Percentiles rank a stretch among this genome's conserved stretches.
These are phyloP conservation scores for Kwoniella botswanensis DNA, from an alignment of 768 basidiomycete genomes.

Conservation along the genomic window DNA sequence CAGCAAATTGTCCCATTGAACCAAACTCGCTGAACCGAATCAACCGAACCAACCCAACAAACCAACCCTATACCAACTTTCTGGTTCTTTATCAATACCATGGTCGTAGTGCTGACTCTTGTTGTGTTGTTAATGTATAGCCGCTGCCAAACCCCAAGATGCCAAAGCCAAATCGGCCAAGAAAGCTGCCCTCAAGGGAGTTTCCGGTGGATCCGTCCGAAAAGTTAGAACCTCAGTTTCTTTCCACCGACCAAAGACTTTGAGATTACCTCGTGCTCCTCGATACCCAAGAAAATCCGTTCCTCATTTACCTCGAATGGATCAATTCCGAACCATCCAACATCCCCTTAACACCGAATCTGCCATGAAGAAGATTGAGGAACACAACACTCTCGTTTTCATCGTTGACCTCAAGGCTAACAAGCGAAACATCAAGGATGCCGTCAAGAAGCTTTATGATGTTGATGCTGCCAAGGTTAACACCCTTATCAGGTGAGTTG, in stretches of 20 bases:
- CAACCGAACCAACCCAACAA: background rate
- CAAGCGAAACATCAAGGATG: conserved; percentile 99
- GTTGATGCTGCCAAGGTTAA: conserved; percentile 95
- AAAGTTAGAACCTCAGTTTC: conserved; percentile 84
- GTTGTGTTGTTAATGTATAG: conserved; percentile 21
- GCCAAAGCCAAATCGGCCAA: conserved; percentile 91
- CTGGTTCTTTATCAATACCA: background rate
- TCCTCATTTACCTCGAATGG: conserved; percentile 90
- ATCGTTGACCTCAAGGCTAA: conserved; percentile 92
- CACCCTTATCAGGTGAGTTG: conserved; percentile 88
- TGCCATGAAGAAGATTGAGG: conserved; percentile 99
- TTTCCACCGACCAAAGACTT: conserved; percentile 96
- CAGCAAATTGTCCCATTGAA: background rate
- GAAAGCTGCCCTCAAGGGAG: conserved; percentile 93
- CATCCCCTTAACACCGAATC: conserved; percentile 81
- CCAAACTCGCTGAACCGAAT: background rate
- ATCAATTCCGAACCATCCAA: conserved; percentile 92
- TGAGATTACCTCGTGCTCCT: conserved; percentile 78
- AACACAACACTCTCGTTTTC: conserved; percentile 99
- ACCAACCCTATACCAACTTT: no score
- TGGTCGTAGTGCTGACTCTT: background rate
- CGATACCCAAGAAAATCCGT: conserved; percentile 96
- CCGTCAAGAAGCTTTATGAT: conserved; percentile 98
- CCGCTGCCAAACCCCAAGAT: conserved; percentile 58
- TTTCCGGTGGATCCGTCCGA: conserved; percentile 69